Evolutionary conservation across 2,329 filamentous ascomycete genomes (phyloP), one percentile per base, ranked within the genome.

Genomic region (Zymoseptoria pseudotritici): DNA sequence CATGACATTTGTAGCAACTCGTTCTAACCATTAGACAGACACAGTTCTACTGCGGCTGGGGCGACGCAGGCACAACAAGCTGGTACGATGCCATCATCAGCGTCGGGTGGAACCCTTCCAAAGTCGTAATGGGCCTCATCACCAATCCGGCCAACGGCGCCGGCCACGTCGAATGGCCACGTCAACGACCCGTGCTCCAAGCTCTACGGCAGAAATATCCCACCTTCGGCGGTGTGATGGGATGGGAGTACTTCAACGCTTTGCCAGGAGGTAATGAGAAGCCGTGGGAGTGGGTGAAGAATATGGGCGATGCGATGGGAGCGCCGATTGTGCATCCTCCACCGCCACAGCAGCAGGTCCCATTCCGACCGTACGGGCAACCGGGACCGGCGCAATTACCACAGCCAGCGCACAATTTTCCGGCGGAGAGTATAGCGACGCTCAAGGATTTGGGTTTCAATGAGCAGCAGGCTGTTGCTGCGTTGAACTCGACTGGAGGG

Each of bases 21-120:
- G 19, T 46, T 46, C 58, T 62, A 31, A 62, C 52, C 19, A 19
- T 19, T 31, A 17, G 21, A 11, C 42, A 57, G 22, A 82, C 87
- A 5, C 92, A 97, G 71, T 96, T 96, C 75, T 97, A 97, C 79
- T 94, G 89, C 70, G 91, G 91, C 1, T 97, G 90, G 86, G 90
- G 90, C 8, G 84, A 85, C 54, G 83, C 86, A 1, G 76, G 80
- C 26, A 79, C 73, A 13, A 78, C 78, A 2, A 69, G 71, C 21
- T 79, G 77, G 68, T 84, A 81, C 69, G 80, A 83, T 59, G 74
- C 78, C 55, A 80, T 84, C 57, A 73, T 84, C 29, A 76, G 78
- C 13, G 78, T 81, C 52, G 91, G 91, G 8, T 96, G 89, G 86
- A 78, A 83, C 2, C 81, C 90, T 0, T 76, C 83, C 20, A 89